Conservation (phyloP, 1,284 basidiomycete genomes). For the Chalciporus piperatoides region DNA sequence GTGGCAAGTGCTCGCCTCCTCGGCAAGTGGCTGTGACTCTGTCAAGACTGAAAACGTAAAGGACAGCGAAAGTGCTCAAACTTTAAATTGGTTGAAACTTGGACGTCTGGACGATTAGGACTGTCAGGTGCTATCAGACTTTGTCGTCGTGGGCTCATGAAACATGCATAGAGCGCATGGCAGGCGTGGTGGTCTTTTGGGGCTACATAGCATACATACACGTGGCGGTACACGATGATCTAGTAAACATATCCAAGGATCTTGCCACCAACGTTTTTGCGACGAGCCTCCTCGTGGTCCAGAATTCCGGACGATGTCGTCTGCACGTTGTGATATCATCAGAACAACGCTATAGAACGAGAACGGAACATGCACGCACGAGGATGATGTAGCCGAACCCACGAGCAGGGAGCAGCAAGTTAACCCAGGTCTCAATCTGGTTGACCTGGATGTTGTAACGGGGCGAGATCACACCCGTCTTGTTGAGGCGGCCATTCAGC, state of each 20-base stretch:
- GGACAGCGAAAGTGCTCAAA: not conserved
- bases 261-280: conserved; percentile 97
- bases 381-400: conserved; percentile 97
- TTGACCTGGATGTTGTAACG: conserved; percentile 95
- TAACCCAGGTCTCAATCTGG: conserved; percentile 94
- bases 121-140: not conserved
- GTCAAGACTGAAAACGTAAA: not conserved
- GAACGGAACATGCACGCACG: conserved; percentile 39
- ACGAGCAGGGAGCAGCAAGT: conserved; percentile 90
- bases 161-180: not conserved
- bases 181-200: not conserved
- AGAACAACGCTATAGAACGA: not conserved
- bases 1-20: not conserved
- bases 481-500: conserved; percentile 98
- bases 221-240: conserved; percentile 15
- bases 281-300: conserved; percentile 98
- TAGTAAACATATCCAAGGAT: conserved; percentile 84
- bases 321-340: conserved; percentile 37
- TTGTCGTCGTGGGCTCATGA: not conserved
- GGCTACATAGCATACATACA: conserved; percentile 24
- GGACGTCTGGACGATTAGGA: not conserved
- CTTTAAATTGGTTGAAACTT: not conserved
- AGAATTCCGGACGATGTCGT: conserved; percentile 98
- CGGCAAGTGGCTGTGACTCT: not conserved
- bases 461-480: conserved; percentile 97